Percentiles rank a stretch among this genome's conserved stretches.
phyloP scores from a whole-genome alignment of 371 early-diverging fungal species.

The Zychaea mexicana region DNA sequence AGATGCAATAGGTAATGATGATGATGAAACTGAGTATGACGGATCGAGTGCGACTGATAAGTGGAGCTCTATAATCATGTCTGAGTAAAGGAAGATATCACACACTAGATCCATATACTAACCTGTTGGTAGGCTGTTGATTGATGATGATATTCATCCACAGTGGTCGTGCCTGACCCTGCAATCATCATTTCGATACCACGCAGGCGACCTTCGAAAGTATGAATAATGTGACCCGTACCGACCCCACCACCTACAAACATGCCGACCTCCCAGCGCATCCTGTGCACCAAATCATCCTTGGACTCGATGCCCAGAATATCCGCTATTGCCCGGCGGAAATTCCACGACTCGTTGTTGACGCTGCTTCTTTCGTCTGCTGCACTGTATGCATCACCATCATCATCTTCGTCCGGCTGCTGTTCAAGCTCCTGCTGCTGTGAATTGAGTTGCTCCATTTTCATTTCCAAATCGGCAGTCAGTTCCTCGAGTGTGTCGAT shows the following conservation, averaged over 20 bases:
- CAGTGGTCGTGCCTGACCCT: slow-evolving; percentile 35
- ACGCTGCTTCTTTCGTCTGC: neutral
- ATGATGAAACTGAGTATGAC: slow-evolving; percentile 27
- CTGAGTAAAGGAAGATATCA: no score
- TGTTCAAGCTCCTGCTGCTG: neutral
- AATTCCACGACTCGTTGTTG: slow-evolving; percentile 28
- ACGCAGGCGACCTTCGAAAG: slow-evolving; percentile 29
- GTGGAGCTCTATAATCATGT: neutral
- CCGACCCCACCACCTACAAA: slow-evolving; percentile 50
- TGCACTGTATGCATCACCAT: neutral
- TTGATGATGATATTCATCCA: slow-evolving; percentile 3
- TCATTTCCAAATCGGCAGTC: slow-evolving; percentile 25
- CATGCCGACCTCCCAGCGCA: slow-evolving; percentile 51
- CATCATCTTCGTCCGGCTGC: neutral
- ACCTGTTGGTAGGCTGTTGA: neutral
- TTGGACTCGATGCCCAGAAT: slow-evolving; percentile 36
- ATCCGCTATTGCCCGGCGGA: slow-evolving; percentile 30
- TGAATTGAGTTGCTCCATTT: slow-evolving; percentile 14
- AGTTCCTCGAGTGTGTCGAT: slow-evolving; percentile 25
- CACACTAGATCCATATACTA: neutral
- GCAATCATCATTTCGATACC: slow-evolving; percentile 48
- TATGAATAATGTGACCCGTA: slow-evolving; percentile 45
- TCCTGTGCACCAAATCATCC: slow-evolving; percentile 35
- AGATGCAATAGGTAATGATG: slow-evolving; percentile 40
- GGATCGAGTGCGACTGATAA: slow-evolving; percentile 10